Evolutionary conservation across 192 early-diverging fungal genomes (phyloP), one percentile per base, ranked within the genome.

Genomic region (Chytriomyces sp.): DNA sequence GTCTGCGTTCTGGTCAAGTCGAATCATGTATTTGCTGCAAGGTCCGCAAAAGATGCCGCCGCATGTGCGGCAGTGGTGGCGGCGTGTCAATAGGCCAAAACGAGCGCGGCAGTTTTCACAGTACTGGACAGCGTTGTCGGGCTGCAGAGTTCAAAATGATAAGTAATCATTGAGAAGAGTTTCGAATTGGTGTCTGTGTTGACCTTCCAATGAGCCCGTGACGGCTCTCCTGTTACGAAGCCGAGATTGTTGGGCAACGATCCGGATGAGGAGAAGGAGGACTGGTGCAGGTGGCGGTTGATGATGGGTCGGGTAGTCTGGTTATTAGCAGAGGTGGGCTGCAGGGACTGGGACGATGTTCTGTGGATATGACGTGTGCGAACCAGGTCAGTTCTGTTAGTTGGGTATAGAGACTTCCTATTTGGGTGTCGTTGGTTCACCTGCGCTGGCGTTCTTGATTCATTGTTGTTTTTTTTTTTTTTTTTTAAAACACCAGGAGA

Each of bases 51-150:
- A 77, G 5, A 77, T 49, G n/a, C 61, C 66, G 10, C 75, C 75
- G 44, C 75, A 77, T 7, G 65, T 61, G 4, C 75, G n/a, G 60
- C 75, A 77, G 45, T 77, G 75, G 61, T 77, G 75, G 7, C 75
- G 68, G 11, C 75, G 65, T 10, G 65, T 77, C 43, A 77, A 8
- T 4, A 77, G 53, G 46, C 35, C 53, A 45, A 77, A 77, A 16
- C 57, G 49, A n/a, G 50, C 44, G 20, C 43, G 35, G 44, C 75
- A 77, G 9, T 13, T 20, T 53, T 65, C 59, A n/a, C 75, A 77
- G 20, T 11, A 28, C 23, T 16, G 16, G 0, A 47, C 24, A 20
- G 49, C 8, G 9, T 23, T 61, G 45, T 77, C 75, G n/a, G 75
- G 75, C 68, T 72, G 35, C 35, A 4, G 35, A 35, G 35, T n/a